phyloP scores from a whole-genome alignment of 2,329 filamentous ascomycete species.

The Colletotrichum sojae region DNA sequence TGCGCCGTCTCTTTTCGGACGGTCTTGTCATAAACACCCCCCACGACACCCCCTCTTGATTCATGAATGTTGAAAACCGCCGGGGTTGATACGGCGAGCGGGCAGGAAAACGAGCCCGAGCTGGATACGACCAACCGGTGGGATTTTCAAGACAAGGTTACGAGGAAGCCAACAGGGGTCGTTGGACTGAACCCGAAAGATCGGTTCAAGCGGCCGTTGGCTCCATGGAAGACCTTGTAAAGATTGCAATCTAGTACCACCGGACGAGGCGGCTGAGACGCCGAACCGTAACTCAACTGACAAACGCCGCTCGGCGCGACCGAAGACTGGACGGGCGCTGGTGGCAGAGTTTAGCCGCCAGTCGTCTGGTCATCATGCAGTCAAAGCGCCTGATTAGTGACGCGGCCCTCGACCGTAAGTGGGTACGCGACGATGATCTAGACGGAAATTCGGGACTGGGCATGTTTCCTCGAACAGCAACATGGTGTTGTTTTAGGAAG shows the following conservation, averaged over 20 bases:
- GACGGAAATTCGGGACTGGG: no score
- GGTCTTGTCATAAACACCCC: not conserved
- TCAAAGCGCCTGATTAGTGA: not conserved
- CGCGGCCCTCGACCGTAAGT: no score
- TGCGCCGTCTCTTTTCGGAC: not conserved
- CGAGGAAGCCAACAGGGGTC: no score
- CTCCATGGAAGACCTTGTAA: not conserved
- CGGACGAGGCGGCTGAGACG: not conserved
- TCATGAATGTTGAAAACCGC: not conserved
- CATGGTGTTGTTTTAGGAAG: no score
- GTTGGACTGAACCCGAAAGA: not conserved
- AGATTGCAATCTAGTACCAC: not conserved
- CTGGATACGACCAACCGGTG: no score
- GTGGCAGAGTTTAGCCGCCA: not conserved
- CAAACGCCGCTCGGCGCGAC: not conserved
- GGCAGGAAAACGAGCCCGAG: not conserved
- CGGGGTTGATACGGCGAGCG: not conserved
- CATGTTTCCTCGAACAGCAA: no score
- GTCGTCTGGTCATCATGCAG: not conserved
- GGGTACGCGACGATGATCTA: no score
- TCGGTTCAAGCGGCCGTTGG: not conserved
- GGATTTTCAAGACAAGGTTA: no score
- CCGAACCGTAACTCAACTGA: not conserved
- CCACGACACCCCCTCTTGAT: not conserved
- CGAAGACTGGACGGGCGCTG: not conserved